A percentile compares a stretch with the other conserved stretches of the same genome.
These are phyloP conservation scores for Candida berthetii DNA, from an alignment of 805 yeast species.

Conservation along the genomic window DNA sequence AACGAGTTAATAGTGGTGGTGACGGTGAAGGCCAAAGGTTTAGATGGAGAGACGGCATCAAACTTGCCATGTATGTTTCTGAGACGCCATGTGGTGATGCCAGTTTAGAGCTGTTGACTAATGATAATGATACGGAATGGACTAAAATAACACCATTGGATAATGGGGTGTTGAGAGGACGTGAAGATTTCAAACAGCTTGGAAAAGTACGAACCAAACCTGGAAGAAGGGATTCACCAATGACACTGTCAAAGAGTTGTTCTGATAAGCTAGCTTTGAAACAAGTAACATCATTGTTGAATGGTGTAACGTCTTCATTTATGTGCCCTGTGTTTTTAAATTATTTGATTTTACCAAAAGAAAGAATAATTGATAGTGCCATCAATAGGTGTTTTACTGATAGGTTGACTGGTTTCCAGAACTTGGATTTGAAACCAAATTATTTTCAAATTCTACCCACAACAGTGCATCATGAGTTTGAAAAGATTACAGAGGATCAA, in stretches of 20 bases:
- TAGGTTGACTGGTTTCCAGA: conserved; percentile 8
- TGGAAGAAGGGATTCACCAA: conserved; percentile 74
- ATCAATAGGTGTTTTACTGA: conserved; percentile 12
- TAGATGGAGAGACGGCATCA: conserved; percentile 27
- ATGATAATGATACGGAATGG: conserved; percentile 21
- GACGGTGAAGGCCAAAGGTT: conserved; percentile 12
- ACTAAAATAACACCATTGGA: conserved; percentile 7
- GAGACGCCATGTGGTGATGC: conserved; percentile 93
- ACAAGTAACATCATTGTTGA: conserved; percentile 53
- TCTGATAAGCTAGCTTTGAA: conserved; percentile 72
- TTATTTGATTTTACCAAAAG: conserved; percentile 42
- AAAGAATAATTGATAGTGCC: conserved; percentile 14
- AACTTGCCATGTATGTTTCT: conserved; percentile 57
- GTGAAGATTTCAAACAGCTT: conserved; percentile 44
- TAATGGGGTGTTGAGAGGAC: conserved; percentile 45
- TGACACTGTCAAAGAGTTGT: conserved; percentile 78
- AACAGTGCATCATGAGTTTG: not conserved
- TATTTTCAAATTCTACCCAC: conserved; percentile 6
- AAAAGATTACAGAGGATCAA: conserved; percentile 1
- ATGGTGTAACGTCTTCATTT: conserved; percentile 32
- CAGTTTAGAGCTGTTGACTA: conserved; percentile 45
- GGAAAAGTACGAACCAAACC: conserved; percentile 90
- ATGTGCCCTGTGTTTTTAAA: conserved; percentile 31
- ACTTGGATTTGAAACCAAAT: not conserved
- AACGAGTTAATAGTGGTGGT: not conserved